Evolutionary conservation across 1,284 basidiomycete species (phyloP), one percentile per base, ranked within the genome.

Genomic region (Lentinula novae-zelandiae): DNA sequence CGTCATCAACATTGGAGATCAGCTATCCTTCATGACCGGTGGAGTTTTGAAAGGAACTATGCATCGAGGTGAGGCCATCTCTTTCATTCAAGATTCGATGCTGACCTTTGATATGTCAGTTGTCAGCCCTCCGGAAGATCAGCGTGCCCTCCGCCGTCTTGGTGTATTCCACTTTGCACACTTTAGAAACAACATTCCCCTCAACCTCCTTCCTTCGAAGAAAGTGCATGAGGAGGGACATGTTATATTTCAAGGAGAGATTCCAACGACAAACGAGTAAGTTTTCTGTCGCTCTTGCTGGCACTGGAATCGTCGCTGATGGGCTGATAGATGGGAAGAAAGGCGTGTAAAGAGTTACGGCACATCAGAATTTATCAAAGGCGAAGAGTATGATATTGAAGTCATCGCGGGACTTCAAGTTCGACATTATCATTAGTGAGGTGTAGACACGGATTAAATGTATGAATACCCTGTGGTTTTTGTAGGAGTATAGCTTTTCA

Each of bases 1-100:
- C 52, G 72, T 81, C 15, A 79, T 80, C 65, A 81, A 81, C 67
- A 76, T 78, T 42, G 78, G 79, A 27, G 79, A 80, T 64, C 75
- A 77, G 46, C 65, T 80, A 17, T 72, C 72, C 27, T 79, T 80
- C 70, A 72, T 80, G 65, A 72, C 69, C 33, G 79, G 77, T 5
- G 75, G 73, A 2, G 73, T 78, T 60, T 67, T 81, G 64, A 78
- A 78, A 64, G 76, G 74, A 12, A 79, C 79, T 9, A 75, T 81
- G 65, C 80, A 82, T 66, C 67, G 75, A 61, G 74, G 73, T 75
- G 54, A 13, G 62, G 40, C 33, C 17, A 13, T 20, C 4, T 22
- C n/a, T 44, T 33, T 46, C 46, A 39, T 17, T 46, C 15, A 17
- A 42, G 8, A 22, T 61, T 36, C 44, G 10, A 46, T 22, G 15